A percentile compares a stretch with the other conserved stretches of the same genome.
phyloP scores from a whole-genome alignment of 208 protist genomes.

The Lotmaria passim region DNA sequence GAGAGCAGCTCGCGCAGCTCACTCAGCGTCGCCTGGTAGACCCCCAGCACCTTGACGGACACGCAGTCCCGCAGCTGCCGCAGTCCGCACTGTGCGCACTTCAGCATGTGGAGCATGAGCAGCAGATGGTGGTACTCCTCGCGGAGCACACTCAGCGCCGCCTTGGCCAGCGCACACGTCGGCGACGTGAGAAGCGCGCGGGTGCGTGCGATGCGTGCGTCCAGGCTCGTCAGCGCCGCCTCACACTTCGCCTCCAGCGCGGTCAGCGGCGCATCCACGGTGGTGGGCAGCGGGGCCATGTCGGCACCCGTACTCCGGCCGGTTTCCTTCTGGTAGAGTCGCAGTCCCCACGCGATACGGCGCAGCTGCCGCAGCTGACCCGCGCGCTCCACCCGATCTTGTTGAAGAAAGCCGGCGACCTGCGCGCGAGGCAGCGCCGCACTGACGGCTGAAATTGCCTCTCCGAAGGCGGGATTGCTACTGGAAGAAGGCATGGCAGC shows the following conservation, averaged over 20 bases:
- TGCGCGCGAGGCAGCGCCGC: slow-evolving; percentile 71
- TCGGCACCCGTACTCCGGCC: slow-evolving; percentile 59
- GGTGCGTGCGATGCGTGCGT: slow-evolving; percentile 27
- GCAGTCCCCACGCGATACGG: slow-evolving; percentile 90
- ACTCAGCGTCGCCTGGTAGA: slow-evolving; percentile 44
- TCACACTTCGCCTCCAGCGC: slow-evolving; percentile 27
- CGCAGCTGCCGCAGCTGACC: slow-evolving; percentile 86
- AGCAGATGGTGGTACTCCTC: slow-evolving; percentile 84
- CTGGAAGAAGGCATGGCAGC: slow-evolving; percentile 5
- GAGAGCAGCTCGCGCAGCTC: slow-evolving; percentile 56
- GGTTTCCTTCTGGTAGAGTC: slow-evolving; percentile 76
- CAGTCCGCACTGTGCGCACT: slow-evolving; percentile 51
- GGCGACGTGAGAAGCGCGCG: slow-evolving; percentile 64
- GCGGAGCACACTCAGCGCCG: slow-evolving; percentile 34
- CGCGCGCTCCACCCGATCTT: slow-evolving; percentile 69
- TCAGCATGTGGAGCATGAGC: slow-evolving; percentile 57
- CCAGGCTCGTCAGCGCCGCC: slow-evolving; percentile 30
- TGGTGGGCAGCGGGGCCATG: slow-evolving; percentile 36
- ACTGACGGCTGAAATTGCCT: slow-evolving; percentile 73
- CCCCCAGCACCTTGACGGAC: slow-evolving; percentile 39
- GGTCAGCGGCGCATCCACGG: slow-evolving; percentile 44
- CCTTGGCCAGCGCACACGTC: slow-evolving; percentile 36
- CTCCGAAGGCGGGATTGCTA: slow-evolving; percentile 41
- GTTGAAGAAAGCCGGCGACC: slow-evolving; percentile 69
- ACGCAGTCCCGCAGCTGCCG: slow-evolving; percentile 41